Evolutionary conservation across 2,329 filamentous ascomycete species (phyloP).

Genomic region (Fusarium dlaminii): DNA sequence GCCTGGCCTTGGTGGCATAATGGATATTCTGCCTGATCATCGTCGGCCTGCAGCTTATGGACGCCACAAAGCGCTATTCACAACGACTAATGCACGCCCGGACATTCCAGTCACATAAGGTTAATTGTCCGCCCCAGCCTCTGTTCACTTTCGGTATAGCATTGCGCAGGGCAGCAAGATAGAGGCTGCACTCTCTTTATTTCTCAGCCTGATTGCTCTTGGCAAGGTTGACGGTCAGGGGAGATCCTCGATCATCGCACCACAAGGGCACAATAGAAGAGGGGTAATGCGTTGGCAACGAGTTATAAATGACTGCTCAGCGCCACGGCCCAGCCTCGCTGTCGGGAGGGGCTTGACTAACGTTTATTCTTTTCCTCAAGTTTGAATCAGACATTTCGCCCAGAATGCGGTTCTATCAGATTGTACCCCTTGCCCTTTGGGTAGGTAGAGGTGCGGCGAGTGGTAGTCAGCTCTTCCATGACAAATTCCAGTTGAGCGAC

Average conservation of each 20-base stretch:
- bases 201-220: neutral
- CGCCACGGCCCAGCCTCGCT: neutral
- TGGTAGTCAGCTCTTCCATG: neutral
- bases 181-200: neutral
- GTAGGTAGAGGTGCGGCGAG: neutral
- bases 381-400: neutral
- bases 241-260: neutral
- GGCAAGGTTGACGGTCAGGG: neutral
- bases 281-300: neutral
- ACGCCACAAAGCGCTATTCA: neutral
- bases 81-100: conserved; percentile 6
- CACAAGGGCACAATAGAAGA: neutral
- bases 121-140: neutral
- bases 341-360: neutral
- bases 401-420: neutral
- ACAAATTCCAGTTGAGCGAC: neutral
- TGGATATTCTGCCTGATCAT: neutral
- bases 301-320: neutral
- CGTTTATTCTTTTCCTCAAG: neutral
- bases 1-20: rapidly evolving
- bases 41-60: rapidly evolving
- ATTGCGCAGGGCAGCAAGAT: neutral
- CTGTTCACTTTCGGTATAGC: neutral
- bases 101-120: neutral
- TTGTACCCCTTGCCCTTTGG: neutral